These are phyloP conservation scores for Kodamaea jinghongensis DNA, from an alignment of 805 yeast species.

Conservation along the genomic window DNA sequence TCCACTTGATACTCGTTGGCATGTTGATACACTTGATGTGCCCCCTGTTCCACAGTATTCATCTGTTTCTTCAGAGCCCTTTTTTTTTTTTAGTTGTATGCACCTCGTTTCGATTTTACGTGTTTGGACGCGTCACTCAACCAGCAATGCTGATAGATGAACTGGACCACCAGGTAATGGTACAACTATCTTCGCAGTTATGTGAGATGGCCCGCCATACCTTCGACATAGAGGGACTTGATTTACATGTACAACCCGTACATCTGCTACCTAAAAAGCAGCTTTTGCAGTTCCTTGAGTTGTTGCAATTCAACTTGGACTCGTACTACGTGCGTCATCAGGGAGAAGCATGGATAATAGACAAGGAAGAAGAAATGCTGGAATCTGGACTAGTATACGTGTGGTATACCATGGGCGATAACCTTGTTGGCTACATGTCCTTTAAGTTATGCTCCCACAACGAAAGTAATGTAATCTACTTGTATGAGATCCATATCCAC, in stretches of 20 bases:
- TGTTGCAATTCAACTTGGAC: conserved; percentile 30
- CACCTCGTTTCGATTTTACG: no score
- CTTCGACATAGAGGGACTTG: conserved; percentile 1
- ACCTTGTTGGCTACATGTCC: conserved; percentile 45
- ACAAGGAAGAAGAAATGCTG: conserved; percentile 44
- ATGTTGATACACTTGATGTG: background rate
- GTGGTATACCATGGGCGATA: conserved; percentile 20
- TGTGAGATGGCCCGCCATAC: background rate
- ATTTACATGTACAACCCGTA: conserved; percentile 1
- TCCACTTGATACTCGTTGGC: conserved; percentile 7
- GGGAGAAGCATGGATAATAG: conserved; percentile 40
- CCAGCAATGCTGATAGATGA: conserved; percentile 6
- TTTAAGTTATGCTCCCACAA: conserved; percentile 43
- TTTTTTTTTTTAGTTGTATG: conserved; percentile 3
- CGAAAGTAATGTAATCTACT: conserved; percentile 40
- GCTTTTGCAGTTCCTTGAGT: conserved; percentile 15
- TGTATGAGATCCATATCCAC: conserved; percentile 55
- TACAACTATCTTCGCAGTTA: background rate
- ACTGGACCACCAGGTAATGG: conserved; percentile 9
- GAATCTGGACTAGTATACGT: conserved; percentile 48
- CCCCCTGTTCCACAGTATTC: conserved; percentile 1
- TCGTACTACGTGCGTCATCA: conserved; percentile 22
- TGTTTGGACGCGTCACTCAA: background rate
- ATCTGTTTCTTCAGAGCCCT: background rate
- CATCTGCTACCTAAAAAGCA: background rate